Evolutionary conservation across 2,329 filamentous ascomycete genomes (phyloP).

Genomic region (Verticillium nubilum): DNA sequence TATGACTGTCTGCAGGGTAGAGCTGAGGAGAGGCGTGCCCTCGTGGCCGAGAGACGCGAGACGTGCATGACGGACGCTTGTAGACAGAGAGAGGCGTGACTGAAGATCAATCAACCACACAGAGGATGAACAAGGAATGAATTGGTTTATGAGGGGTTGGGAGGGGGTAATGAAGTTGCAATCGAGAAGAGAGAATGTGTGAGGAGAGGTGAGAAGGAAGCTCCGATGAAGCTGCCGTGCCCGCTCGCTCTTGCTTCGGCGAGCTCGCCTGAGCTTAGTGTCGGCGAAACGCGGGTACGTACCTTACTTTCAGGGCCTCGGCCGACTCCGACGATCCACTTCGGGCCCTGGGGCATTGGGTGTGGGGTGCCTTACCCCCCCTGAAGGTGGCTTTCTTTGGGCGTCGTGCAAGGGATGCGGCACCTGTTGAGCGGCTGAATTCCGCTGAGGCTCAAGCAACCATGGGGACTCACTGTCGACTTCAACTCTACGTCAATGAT

Average conservation of each 20-base stretch:
- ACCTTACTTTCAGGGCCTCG: neutral
- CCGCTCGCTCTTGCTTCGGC: neutral
- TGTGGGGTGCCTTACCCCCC: too few relatives aligned
- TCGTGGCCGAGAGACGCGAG: neutral
- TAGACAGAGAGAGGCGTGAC: neutral
- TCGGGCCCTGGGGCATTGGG: neutral
- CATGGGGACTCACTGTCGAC: too few relatives aligned
- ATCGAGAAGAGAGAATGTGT: neutral
- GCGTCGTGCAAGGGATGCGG: neutral
- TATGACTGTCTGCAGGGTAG: neutral
- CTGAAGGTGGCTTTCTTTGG: neutral
- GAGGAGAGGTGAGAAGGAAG: neutral
- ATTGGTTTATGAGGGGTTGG: neutral
- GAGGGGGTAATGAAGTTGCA: neutral
- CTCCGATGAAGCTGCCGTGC: neutral
- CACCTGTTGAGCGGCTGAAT: neutral
- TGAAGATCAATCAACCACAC: neutral
- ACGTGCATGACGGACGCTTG: neutral
- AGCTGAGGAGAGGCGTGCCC: neutral
- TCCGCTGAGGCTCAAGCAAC: neutral
- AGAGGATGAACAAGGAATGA: neutral
- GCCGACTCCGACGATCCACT: constrained; percentile 2
- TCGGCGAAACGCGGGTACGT: neutral
- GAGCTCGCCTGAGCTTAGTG: neutral
- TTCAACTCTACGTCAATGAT: neutral